Conservation (phyloP, 2,329 filamentous ascomycete genomes). For the Neocatenulostroma microsporum region DNA sequence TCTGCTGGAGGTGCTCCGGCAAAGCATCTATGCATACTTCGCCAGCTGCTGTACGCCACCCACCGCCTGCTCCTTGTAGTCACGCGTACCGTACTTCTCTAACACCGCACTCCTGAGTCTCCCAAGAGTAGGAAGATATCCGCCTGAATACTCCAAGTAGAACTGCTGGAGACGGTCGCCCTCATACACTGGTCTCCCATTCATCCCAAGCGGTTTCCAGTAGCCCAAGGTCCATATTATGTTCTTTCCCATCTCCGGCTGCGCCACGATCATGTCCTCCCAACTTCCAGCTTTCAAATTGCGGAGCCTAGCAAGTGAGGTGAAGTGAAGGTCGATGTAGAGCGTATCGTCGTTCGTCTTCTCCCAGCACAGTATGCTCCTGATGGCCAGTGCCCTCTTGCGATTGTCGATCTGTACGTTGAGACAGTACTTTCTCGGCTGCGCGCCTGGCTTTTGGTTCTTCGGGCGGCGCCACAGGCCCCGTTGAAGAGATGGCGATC, state of each 20-base stretch:
- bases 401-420: background rate
- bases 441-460: background rate
- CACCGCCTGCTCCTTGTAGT: no score
- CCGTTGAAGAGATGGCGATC: background rate
- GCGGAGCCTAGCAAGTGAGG: background rate
- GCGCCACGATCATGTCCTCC: background rate
- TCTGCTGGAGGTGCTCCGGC: no score
- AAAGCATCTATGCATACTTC: no score
- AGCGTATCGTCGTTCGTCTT: background rate
- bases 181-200: no score
- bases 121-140: slow-evolving; percentile 1
- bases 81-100: background rate
- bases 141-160: background rate
- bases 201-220: background rate
- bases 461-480: background rate
- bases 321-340: slow-evolving; percentile 1
- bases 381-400: background rate
- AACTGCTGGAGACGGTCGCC: background rate
- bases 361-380: background rate
- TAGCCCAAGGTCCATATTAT: background rate
- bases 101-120: background rate
- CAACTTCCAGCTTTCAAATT: background rate
- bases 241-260: background rate
- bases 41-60: no score
- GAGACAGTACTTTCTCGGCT: background rate